These are phyloP conservation scores for Globisporangium abappressorium DNA, from an alignment of 352 stramenopile species.

Conservation along the genomic window DNA sequence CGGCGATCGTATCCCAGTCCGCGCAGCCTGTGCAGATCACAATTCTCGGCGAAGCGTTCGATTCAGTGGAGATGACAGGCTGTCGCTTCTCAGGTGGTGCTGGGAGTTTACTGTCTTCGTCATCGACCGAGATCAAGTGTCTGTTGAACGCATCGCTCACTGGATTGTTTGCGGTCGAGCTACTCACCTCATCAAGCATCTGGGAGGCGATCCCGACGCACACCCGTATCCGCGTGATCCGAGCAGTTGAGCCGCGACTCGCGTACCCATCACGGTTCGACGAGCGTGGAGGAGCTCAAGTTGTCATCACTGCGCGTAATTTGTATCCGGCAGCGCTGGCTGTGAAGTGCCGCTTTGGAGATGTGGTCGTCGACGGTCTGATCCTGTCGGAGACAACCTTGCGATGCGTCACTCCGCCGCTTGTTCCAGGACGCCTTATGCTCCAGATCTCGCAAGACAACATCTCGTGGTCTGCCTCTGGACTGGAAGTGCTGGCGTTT, in stretches of 20 bases:
- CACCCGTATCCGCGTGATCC: constrained; percentile 32
- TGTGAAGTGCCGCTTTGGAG: constrained; percentile 39
- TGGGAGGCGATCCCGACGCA: constrained; percentile 20
- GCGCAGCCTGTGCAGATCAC: constrained; percentile 19
- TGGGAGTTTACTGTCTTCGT: background rate
- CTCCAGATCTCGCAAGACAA: constrained; percentile 37
- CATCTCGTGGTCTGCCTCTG: constrained; percentile 31
- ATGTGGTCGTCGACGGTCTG: constrained; percentile 21
- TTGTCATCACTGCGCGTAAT: constrained; percentile 32
- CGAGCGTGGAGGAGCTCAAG: constrained; percentile 37
- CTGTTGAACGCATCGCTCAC: constrained; percentile 31
- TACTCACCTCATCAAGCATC: constrained; percentile 16
- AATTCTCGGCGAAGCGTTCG: constrained; percentile 28
- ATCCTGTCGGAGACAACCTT: constrained; percentile 27
- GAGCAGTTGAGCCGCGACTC: constrained; percentile 18
- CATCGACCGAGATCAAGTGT: constrained; percentile 19
- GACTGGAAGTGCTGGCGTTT: constrained; percentile 30
- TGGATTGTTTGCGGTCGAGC: constrained; percentile 24
- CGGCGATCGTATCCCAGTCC: constrained; percentile 35
- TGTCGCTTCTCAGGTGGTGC: constrained; percentile 26
- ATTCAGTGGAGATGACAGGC: constrained; percentile 16
- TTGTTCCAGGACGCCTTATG: constrained; percentile 19
- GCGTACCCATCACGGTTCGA: constrained; percentile 35
- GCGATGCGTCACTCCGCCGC: constrained; percentile 28
- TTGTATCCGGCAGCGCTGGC: constrained; percentile 19